These are phyloP conservation scores for Tolypocladium paradoxum DNA, from an alignment of 2,329 filamentous ascomycete genomes.

Conservation along the genomic window DNA sequence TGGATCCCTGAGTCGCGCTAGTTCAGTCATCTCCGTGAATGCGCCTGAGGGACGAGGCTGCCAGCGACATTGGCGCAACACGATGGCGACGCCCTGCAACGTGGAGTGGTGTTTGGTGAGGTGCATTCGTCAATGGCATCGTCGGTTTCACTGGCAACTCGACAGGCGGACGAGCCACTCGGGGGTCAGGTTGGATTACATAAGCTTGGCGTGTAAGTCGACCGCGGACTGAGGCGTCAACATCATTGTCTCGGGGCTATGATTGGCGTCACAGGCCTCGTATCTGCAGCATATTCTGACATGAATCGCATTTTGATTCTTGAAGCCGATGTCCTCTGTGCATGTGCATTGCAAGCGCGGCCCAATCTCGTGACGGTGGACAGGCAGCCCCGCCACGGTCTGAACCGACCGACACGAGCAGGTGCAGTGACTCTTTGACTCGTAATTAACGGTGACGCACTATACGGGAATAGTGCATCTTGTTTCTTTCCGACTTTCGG, in stretches of 20 bases:
- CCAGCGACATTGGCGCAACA: constrained; percentile 10
- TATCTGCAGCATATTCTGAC: not conserved
- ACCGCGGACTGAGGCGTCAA: not conserved
- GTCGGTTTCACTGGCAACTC: not conserved
- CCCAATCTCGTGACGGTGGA: not conserved
- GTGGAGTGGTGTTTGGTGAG: not conserved
- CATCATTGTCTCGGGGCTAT: not conserved
- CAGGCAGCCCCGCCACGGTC: not conserved
- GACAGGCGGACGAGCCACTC: not conserved
- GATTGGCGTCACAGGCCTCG: not conserved
- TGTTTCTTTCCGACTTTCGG: not conserved
- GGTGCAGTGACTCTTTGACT: no score
- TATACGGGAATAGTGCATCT: not conserved
- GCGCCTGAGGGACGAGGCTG: constrained; percentile 7
- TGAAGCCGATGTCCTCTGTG: not conserved
- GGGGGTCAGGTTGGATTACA: not conserved
- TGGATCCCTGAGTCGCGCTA: constrained; percentile 8
- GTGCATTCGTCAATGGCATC: not conserved
- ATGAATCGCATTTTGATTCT: not conserved
- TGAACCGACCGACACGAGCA: no score
- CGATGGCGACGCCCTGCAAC: not conserved
- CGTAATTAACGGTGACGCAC: no score
- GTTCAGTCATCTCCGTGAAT: constrained; percentile 16
- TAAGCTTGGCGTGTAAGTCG: not conserved
- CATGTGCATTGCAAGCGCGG: not conserved